Percentiles rank a stretch among this genome's conserved stretches.
phyloP scores from a whole-genome alignment of 2,329 filamentous ascomycete species.

The Hortaea sp. region DNA sequence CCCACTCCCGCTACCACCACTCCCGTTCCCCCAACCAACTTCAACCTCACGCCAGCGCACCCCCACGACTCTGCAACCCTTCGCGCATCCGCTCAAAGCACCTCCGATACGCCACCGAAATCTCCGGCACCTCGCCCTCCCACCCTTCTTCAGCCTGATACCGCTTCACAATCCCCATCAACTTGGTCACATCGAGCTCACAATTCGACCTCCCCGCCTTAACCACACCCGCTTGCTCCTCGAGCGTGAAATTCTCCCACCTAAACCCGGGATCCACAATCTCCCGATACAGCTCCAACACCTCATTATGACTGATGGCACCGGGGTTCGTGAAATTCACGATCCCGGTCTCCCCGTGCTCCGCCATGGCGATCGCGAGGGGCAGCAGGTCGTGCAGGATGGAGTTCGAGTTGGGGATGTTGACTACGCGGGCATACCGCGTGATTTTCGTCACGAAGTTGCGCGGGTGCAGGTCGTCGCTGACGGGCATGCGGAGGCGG shows the following conservation, averaged over 20 bases:
- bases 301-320: constrained; percentile 62
- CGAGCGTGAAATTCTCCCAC: constrained; percentile 57
- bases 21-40: no score
- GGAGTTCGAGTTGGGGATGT: constrained; percentile 60
- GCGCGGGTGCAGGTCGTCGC: constrained; percentile 55
- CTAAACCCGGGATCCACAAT: constrained; percentile 51
- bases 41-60: constrained; percentile 1
- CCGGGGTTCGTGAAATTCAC: constrained; percentile 65
- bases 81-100: constrained; percentile 53
- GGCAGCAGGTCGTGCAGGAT: constrained; percentile 56
- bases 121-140: constrained; percentile 47
- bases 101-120: constrained; percentile 50
- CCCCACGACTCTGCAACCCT: constrained; percentile 5
- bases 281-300: constrained; percentile 52
- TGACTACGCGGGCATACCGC: constrained; percentile 54
- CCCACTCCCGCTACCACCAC: no score
- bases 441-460: constrained; percentile 62
- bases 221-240: constrained; percentile 58
- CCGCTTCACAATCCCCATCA: constrained; percentile 49
- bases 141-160: constrained; percentile 29
- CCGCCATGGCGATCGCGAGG: constrained; percentile 48
- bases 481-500: constrained; percentile 59
- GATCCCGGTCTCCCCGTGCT: constrained; percentile 52
- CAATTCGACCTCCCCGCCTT: constrained; percentile 60
- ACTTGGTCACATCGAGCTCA: constrained; percentile 50